Evolutionary conservation across 768 basidiomycete species (phyloP), one percentile per base, ranked within the genome.

Genomic region (Leccinum disarticulatum): DNA sequence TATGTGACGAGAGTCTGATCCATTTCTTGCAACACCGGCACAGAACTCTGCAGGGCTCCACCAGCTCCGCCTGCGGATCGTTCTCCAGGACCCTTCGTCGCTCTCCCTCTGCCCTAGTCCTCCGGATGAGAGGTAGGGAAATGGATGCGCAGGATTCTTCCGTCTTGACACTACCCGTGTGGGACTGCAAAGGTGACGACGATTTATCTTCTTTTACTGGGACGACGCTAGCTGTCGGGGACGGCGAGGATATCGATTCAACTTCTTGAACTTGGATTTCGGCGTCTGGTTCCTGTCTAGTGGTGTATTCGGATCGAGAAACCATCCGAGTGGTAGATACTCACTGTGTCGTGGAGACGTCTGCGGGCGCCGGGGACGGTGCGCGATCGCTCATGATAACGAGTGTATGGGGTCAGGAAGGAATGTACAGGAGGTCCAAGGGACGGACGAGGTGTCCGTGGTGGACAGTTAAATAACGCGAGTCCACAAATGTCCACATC

Each of bases 21-120:
- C 87, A 89, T 60, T 79, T 83, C 56, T 82, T 73, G 68, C 90
- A 91, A 38, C 76, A 77, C 62, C 79, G 80, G 69, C 90, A 91
- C 53, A 81, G 73, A 17, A 83, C 83, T 56, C 79, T 77, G 54
- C 82, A 73, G 5, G 80, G 76, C 63, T 83, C 77, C 17, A 85
- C 75, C 54, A 78, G 79, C 52, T 80, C 81, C 4, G 76, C 76
- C 54, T 77, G 77, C 13, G 81, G 77, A 68, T 90, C 88, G 3
- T 77, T 70, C 55, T 83, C 81, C 3, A 91, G 73, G 30, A 76
- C 60, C 13, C 78, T 79, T 62, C 81, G 80, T 59, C 85, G 77
- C 63, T 86, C 80, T 51, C 74, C 74, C 62, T 76, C 77, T 1
- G 56, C 55, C 47, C 15, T 62, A 28, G 3, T 49, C 48, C 8